Percentiles rank a stretch among this genome's conserved stretches.
Conservation (phyloP, 208 protist species). For the Herpetomonas tarakana region DNA sequence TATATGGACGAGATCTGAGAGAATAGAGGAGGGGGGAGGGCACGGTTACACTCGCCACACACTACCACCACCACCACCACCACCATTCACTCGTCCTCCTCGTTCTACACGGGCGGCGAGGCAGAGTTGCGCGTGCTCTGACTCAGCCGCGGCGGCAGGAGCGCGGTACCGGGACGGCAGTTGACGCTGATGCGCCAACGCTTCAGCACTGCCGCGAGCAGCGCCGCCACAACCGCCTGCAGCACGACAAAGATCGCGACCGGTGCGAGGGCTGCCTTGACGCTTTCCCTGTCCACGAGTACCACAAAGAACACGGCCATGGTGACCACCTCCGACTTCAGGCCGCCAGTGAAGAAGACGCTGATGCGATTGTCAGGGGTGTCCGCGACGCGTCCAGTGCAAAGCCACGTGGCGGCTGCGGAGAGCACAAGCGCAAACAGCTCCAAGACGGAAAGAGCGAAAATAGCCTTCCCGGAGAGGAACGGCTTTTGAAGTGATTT, state of each 20-base stretch:
- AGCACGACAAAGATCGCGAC: conserved; percentile 20
- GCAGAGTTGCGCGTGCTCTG: too few relatives aligned
- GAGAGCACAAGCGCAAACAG: conserved; percentile 5
- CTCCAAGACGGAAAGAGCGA: conserved; percentile 8
- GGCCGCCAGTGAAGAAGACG: conserved; percentile 20
- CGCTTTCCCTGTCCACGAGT: conserved; percentile 12
- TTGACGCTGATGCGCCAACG: conserved; percentile 28
- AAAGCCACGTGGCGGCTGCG: conserved; percentile 7
- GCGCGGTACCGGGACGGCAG: conserved; percentile 34
- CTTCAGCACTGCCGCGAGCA: conserved; percentile 19
- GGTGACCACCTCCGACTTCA: conserved; percentile 29
- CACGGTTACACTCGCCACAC: too few relatives aligned
- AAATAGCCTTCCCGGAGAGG: not conserved
- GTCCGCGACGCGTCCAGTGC: not conserved
- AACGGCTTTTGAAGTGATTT: not conserved
- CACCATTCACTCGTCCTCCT: too few relatives aligned
- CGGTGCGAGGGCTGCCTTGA: conserved; percentile 11
- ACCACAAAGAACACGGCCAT: conserved; percentile 24
- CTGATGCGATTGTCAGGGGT: conserved; percentile 29
- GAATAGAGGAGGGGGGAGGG: too few relatives aligned
- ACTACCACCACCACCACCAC: too few relatives aligned
- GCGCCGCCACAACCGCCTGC: conserved; percentile 13
- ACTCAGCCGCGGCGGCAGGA: conserved; percentile 29
- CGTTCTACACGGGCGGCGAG: too few relatives aligned
- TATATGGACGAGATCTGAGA: too few relatives aligned